phyloP scores from a whole-genome alignment of 805 yeast genomes.

The Kodamaea fukazawae region DNA sequence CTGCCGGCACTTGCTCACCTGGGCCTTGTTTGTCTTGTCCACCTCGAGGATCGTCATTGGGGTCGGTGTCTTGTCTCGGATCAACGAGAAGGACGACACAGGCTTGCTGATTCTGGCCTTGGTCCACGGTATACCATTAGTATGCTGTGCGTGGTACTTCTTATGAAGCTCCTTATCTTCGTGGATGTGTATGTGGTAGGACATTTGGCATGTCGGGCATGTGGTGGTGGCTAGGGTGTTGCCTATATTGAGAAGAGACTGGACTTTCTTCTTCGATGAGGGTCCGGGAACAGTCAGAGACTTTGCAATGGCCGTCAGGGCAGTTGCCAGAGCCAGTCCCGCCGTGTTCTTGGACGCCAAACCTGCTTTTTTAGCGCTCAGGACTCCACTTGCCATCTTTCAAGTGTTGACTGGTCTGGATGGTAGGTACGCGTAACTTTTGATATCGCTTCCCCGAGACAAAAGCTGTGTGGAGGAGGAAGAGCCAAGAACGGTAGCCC shows the following conservation, averaged over 20 bases:
- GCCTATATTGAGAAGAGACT: conserved; percentile 7
- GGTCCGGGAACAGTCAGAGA: not conserved
- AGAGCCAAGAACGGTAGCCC: too few relatives aligned
- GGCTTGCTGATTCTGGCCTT: conserved; percentile 3
- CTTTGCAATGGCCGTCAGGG: not conserved
- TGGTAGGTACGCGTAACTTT: too few relatives aligned
- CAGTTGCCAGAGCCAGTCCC: too few relatives aligned
- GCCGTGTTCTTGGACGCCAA: too few relatives aligned
- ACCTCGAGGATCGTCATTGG: conserved; percentile 18
- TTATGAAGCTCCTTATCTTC: conserved; percentile 48
- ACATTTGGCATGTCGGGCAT: conserved; percentile 55
- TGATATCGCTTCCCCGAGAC: too few relatives aligned
- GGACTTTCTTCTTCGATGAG: conserved; percentile 3
- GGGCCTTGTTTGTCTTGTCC: conserved; percentile 20
- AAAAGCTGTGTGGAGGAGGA: too few relatives aligned
- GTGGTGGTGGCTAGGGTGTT: conserved; percentile 18
- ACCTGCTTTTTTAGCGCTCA: too few relatives aligned
- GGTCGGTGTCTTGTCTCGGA: not conserved
- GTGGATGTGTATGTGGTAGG: conserved; percentile 41
- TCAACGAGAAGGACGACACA: not conserved
- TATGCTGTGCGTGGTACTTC: conserved; percentile 48
- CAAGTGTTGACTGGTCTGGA: too few relatives aligned
- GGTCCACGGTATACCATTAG: conserved; percentile 52
- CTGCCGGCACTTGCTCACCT: conserved; percentile 24
- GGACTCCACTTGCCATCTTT: too few relatives aligned